Percentiles rank a stretch among this genome's conserved stretches.
Evolutionary conservation across 371 early-diverging fungal genomes (phyloP).

Genomic region (Rhizopus delemar): DNA sequence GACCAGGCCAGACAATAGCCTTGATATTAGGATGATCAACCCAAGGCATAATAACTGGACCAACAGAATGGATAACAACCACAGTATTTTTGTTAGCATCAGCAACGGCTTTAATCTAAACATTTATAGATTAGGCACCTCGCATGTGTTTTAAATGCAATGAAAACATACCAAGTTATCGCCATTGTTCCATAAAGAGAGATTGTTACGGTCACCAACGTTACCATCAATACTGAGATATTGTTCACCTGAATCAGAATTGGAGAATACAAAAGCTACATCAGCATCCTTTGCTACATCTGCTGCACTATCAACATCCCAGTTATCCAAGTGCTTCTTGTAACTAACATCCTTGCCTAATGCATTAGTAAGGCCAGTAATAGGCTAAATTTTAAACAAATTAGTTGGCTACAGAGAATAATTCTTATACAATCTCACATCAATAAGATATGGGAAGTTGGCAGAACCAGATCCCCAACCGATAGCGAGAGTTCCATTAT

Average conservation of each 20-base stretch:
- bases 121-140: background rate
- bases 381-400: slow-evolving; percentile 7
- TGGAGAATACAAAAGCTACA: slow-evolving; percentile 57
- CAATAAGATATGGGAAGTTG: slow-evolving; percentile 56
- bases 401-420: background rate
- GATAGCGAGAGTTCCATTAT: slow-evolving; percentile 54
- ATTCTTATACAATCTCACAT: slow-evolving; percentile 18
- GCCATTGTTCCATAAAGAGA: slow-evolving; percentile 56
- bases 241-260: slow-evolving; percentile 59
- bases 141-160: background rate
- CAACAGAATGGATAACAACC: slow-evolving; percentile 59
- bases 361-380: slow-evolving; percentile 38
- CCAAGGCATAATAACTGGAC: slow-evolving; percentile 59
- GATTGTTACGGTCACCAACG: slow-evolving; percentile 55
- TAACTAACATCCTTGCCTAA: slow-evolving; percentile 32
- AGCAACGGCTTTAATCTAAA: slow-evolving; percentile 52
- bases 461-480: slow-evolving; percentile 67
- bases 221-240: slow-evolving; percentile 38
- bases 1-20: slow-evolving; percentile 52
- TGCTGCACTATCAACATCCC: slow-evolving; percentile 30
- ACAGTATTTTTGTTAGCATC: slow-evolving; percentile 50
- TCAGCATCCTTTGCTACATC: slow-evolving; percentile 45
- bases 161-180: slow-evolving; percentile 44
- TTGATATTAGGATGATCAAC: slow-evolving; percentile 52
- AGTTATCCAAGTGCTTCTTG: slow-evolving; percentile 34